Evolutionary conservation across 2,329 filamentous ascomycete genomes (phyloP), one percentile per base, ranked within the genome.

Genomic region (Hymenoscyphus infarciens): DNA sequence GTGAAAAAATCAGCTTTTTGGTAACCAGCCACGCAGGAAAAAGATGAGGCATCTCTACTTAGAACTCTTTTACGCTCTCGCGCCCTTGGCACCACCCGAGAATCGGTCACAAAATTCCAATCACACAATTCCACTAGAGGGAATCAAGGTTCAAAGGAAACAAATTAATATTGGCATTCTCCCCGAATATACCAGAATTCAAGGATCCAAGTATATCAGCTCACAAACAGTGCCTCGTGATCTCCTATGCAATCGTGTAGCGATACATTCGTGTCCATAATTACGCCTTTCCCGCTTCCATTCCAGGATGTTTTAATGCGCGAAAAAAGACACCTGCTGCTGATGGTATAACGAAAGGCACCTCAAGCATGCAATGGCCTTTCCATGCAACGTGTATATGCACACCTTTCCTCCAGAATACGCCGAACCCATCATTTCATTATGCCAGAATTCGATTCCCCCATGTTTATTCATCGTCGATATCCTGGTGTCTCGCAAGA

Each of bases 401-500:
- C 45, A 52, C 45, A 25, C 45, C 15, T n/a, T n/a, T n/a, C n/a
- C n/a, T n/a, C n/a, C n/a, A n/a, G n/a, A n/a, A n/a, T 52, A 52
- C 45, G 45, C 45, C 45, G 11, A 13, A 52, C 1, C 45, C 19
- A 25, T 52, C 45, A 22, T 52, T 52, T 52, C 10, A 22, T 22
- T 52, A 52, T 13, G 19, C 19, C 45, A 25, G 19, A 52, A 15
- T 22, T 52, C 10, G 45, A 52, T 4, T 11, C 45, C 19, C 19
- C 7, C 13, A 25, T 13, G 56, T 64, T 66, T 77, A 87, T 70
- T 88, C 86, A 66, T 88, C 86, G 65, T 88, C 86, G 31, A 88
- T 76, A 68, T 88, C 86, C 56, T 80, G 80, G 76, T 89, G 86
- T 64, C 86, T 82, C 57, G 78, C 84, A 66, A 83, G 71, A 38